These are phyloP conservation scores for Solanum hybrid DNA, from an alignment of 305 asterid species.

Conservation along the genomic window DNA sequence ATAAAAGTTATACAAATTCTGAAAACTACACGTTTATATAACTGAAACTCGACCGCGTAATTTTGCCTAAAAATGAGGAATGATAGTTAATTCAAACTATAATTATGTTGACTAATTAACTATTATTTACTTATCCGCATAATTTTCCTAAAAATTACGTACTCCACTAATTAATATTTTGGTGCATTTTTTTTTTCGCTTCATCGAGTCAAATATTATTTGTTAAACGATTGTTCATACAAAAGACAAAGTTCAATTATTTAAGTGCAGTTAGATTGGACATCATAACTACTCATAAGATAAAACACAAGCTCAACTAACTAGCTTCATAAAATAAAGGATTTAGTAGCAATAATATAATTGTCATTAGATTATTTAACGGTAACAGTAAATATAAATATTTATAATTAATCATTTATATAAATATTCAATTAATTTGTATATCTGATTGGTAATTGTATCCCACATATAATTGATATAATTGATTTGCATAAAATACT, in stretches of 20 bases:
- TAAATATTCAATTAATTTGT: too few relatives aligned
- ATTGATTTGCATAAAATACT: too few relatives aligned
- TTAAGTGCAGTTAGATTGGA: not conserved
- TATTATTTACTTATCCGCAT: not conserved
- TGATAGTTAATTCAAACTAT: too few relatives aligned
- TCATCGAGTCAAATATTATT: not conserved
- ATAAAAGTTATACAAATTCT: not conserved
- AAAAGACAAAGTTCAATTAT: not conserved
- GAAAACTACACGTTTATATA: too few relatives aligned
- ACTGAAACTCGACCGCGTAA: accelerated
- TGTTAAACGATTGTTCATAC: not conserved
- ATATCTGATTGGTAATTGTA: too few relatives aligned
- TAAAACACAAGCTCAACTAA: not conserved
- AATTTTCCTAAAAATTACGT: not conserved
- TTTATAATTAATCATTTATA: too few relatives aligned
- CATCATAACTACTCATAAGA: not conserved
- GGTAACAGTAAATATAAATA: too few relatives aligned
- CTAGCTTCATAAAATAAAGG: too few relatives aligned
- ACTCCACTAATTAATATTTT: not conserved
- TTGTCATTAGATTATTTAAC: not conserved
- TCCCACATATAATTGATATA: not conserved
- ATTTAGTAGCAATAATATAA: too few relatives aligned
- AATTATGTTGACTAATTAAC: not conserved
- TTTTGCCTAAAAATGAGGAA: not conserved
- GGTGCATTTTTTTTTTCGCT: not conserved